phyloP scores from a whole-genome alignment of 1,284 basidiomycete genomes.

The Cutaneotrichosporon mucoides region DNA sequence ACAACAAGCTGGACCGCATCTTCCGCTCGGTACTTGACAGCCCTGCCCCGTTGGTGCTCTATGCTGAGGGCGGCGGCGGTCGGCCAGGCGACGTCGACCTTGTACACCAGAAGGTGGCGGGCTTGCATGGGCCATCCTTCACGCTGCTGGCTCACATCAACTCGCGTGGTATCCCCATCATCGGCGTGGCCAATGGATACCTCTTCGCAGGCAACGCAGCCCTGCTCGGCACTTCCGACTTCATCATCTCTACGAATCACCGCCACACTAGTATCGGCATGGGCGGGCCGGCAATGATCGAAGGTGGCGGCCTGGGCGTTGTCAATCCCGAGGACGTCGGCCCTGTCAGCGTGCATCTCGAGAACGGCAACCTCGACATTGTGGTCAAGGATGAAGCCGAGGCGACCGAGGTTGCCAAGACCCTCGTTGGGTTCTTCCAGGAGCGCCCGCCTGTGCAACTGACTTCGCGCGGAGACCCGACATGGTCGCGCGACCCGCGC shows the following conservation, averaged over 20 bases:
- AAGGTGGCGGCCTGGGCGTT: slow-evolving; percentile 17
- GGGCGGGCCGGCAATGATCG: slow-evolving; percentile 22
- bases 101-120: slow-evolving; percentile 12
- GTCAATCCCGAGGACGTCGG: slow-evolving; percentile 19
- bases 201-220: slow-evolving; percentile 20
- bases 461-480: neutral
- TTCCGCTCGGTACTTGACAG: slow-evolving; percentile 16
- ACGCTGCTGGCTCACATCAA: slow-evolving; percentile 15
- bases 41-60: slow-evolving; percentile 17
- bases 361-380: slow-evolving; percentile 21
- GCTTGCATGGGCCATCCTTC: slow-evolving; percentile 14
- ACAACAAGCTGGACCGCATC: slow-evolving; percentile 20
- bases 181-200: slow-evolving; percentile 20
- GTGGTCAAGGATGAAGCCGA: slow-evolving; percentile 17
- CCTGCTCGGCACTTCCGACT: slow-evolving; percentile 13
- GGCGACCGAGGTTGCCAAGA: slow-evolving; percentile 16
- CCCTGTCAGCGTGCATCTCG: slow-evolving; percentile 12
- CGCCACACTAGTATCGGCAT: slow-evolving; percentile 18
- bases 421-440: slow-evolving; percentile 17
- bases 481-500: slow-evolving; percentile 10
- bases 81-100: slow-evolving; percentile 20
- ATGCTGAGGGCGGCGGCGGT: slow-evolving; percentile 21
- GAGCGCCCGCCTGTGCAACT: neutral
- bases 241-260: slow-evolving; percentile 18
- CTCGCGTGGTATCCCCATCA: slow-evolving; percentile 17